Conservation (phyloP, 2,329 filamentous ascomycete genomes). For the Colletotrichum sidae region DNA sequence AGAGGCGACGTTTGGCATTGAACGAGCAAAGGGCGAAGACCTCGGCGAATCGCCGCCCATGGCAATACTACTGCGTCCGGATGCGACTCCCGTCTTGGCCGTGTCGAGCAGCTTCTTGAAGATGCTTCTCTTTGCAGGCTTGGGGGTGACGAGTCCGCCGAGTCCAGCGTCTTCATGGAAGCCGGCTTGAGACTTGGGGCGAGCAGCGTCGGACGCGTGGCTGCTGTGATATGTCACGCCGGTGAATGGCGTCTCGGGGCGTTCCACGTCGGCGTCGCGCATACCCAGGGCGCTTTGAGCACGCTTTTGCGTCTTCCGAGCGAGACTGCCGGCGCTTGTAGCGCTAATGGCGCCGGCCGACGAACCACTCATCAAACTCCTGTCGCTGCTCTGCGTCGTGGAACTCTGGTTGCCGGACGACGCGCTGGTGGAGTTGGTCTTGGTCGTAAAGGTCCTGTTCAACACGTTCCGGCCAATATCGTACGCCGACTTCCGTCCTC, state of each 20-base stretch:
- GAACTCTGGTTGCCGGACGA: constrained; percentile 79
- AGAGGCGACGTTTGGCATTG: constrained; percentile 51
- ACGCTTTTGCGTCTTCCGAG: constrained; percentile 75
- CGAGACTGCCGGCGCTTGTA: constrained; percentile 94
- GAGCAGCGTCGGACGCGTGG: constrained; percentile 74
- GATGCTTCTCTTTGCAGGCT: constrained; percentile 86
- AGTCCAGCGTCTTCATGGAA: constrained; percentile 77
- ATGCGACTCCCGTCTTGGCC: constrained; percentile 93
- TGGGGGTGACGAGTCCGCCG: constrained; percentile 81
- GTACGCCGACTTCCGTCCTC: constrained; percentile 79
- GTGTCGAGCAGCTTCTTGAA: constrained; percentile 96
- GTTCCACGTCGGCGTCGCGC: constrained; percentile 65
- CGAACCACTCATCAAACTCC: constrained; percentile 92
- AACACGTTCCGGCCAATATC: constrained; percentile 79
- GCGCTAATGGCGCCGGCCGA: constrained; percentile 93
- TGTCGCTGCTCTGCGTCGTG: constrained; percentile 81
- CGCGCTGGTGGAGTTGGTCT: constrained; percentile 84
- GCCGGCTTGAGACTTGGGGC: constrained; percentile 75
- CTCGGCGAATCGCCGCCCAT: constrained; percentile 62
- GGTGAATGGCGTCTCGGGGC: constrained; percentile 75
- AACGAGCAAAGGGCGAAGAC: constrained; percentile 56
- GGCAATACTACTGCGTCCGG: constrained; percentile 85
- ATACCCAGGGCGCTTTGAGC: constrained; percentile 75
- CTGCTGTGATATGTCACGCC: constrained; percentile 93
- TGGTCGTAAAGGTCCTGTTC: constrained; percentile 86